A percentile compares a stretch with the other conserved stretches of the same genome.
These are phyloP conservation scores for Ephemerocybe angulata DNA, from an alignment of 768 basidiomycete genomes.

Conservation along the genomic window DNA sequence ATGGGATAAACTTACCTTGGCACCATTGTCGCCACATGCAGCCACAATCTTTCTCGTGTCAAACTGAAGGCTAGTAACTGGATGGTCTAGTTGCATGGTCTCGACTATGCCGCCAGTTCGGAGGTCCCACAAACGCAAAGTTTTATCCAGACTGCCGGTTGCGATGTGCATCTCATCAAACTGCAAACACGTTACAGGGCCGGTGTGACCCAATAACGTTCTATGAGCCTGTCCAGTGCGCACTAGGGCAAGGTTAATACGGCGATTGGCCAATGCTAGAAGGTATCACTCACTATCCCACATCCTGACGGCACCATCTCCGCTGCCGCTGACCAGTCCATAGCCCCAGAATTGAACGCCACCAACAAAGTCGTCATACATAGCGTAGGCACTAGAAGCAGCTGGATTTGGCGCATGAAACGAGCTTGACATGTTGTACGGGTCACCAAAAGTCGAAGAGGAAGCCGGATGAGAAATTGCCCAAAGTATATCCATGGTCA, in stretches of 20 bases:
- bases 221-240: slow-evolving; percentile 96
- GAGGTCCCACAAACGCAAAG: slow-evolving; percentile 94
- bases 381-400: slow-evolving; percentile 86
- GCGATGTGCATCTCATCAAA: slow-evolving; percentile 95
- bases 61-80: slow-evolving; percentile 89
- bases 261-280: neutral
- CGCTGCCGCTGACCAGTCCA: slow-evolving; percentile 93
- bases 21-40: slow-evolving; percentile 88
- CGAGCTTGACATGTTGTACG: slow-evolving; percentile 17
- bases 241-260: slow-evolving; percentile 49
- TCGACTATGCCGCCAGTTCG: slow-evolving; percentile 86
- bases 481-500: slow-evolving; percentile 99
- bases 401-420: slow-evolving; percentile 86
- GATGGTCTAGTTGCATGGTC: slow-evolving; percentile 85
- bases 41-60: slow-evolving; percentile 92
- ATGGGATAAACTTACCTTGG: slow-evolving; percentile 57
- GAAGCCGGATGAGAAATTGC: slow-evolving; percentile 88
- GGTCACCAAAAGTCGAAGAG: slow-evolving; percentile 35
- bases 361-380: slow-evolving; percentile 97
- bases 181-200: slow-evolving; percentile 88
- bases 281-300: slow-evolving; percentile 85
- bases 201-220: slow-evolving; percentile 89
- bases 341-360: slow-evolving; percentile 99
- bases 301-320: slow-evolving; percentile 96
- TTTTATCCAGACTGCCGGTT: slow-evolving; percentile 92